Conservation (phyloP, 1,139 yeast species). For the Hansenula sp. region DNA sequence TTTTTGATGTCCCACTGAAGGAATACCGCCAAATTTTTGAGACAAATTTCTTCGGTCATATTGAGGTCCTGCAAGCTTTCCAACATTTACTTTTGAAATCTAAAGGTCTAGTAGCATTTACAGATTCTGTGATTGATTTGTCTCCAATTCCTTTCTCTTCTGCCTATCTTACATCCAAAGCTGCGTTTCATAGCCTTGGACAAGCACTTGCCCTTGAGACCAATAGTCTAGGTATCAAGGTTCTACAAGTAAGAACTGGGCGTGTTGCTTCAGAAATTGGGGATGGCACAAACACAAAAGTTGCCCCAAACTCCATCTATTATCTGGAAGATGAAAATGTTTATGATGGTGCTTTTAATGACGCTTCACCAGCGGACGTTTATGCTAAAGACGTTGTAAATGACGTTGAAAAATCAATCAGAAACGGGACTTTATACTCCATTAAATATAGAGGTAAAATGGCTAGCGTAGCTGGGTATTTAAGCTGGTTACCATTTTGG, state of each 20-base stretch:
- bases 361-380: constrained; percentile 27
- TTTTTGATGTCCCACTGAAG: constrained; percentile 56
- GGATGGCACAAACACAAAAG: constrained; percentile 36
- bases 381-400: background rate
- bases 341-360: background rate
- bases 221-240: constrained; percentile 66
- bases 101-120: constrained; percentile 65
- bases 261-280: constrained; percentile 57
- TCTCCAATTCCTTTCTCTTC: constrained; percentile 65
- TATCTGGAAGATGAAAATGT: constrained; percentile 5
- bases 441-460: constrained; percentile 9
- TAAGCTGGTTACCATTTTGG: constrained; percentile 6
- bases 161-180: constrained; percentile 62
- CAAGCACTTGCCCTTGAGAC: constrained; percentile 56
- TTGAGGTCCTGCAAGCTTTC: constrained; percentile 47
- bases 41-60: constrained; percentile 44
- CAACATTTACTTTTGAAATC: constrained; percentile 52
- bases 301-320: constrained; percentile 45
- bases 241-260: constrained; percentile 61
- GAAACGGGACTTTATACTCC: constrained; percentile 1
- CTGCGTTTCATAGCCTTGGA: constrained; percentile 69
- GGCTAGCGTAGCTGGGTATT: constrained; percentile 6
- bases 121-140: constrained; percentile 67
- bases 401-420: constrained; percentile 2
- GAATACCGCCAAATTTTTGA: constrained; percentile 49